These are phyloP conservation scores for Prunus yedoensis DNA, from an alignment of 331 rosid genomes.

Conservation along the genomic window DNA sequence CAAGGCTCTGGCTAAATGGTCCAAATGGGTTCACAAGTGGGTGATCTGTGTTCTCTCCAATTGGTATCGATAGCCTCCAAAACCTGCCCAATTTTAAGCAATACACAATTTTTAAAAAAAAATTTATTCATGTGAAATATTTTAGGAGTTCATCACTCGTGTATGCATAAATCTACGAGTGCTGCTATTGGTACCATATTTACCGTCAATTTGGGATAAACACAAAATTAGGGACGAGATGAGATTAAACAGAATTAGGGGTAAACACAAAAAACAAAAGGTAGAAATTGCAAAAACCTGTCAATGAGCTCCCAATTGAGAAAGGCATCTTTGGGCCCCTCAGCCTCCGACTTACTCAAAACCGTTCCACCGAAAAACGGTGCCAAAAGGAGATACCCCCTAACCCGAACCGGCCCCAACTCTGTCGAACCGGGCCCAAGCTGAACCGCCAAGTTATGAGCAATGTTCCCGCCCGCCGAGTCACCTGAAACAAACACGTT, in stretches of 20 bases:
- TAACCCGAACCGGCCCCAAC: slow-evolving; percentile 52
- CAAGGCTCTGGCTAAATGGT: too few species aligned
- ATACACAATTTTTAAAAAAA: too few species aligned
- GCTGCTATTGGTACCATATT: too few species aligned
- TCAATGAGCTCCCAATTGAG: slow-evolving; percentile 79
- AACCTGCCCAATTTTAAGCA: too few species aligned
- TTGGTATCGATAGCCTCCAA: too few species aligned
- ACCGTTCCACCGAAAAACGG: slow-evolving; percentile 79
- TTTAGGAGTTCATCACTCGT: too few species aligned
- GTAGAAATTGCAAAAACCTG: slow-evolving; percentile 35
- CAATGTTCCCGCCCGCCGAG: slow-evolving; percentile 84
- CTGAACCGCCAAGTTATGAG: slow-evolving; percentile 65
- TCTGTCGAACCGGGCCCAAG: slow-evolving; percentile 47
- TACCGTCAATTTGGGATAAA: neutral
- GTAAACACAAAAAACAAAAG: neutral
- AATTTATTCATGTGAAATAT: too few species aligned
- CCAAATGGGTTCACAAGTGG: too few species aligned
- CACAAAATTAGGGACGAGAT: neutral
- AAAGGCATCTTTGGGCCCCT: slow-evolving; percentile 77
- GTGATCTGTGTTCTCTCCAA: too few species aligned
- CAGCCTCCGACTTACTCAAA: slow-evolving; percentile 53
- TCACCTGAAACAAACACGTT: slow-evolving; percentile 70
- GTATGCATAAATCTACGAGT: too few species aligned
- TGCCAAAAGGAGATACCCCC: slow-evolving; percentile 71
- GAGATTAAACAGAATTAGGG: neutral